phyloP scores from a whole-genome alignment of 371 early-diverging fungal species.

The Lichtheimia hyalospora region DNA sequence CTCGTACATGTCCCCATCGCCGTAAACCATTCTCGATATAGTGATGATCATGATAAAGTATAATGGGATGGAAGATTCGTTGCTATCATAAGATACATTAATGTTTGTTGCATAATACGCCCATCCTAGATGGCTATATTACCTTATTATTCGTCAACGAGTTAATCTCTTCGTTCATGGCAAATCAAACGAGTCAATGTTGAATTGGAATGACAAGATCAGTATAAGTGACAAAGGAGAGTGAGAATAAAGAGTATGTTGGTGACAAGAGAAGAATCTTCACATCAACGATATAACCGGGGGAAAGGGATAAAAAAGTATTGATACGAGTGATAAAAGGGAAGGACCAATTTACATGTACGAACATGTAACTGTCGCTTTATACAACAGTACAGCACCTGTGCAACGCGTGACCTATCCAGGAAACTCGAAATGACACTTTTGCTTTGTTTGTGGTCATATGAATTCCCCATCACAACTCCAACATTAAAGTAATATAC shows the following conservation, averaged over 20 bases:
- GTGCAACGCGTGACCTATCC: constrained; percentile 17
- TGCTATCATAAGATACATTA: background rate
- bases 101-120: too few species aligned
- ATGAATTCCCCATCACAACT: too few species aligned
- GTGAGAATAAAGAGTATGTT: background rate
- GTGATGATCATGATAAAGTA: constrained; percentile 40
- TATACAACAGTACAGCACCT: constrained; percentile 10
- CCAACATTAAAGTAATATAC: too few species aligned
- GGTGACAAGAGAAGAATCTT: background rate
- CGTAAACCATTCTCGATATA: constrained; percentile 21
- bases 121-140: too few species aligned
- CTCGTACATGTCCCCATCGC: too few species aligned
- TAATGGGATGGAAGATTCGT: constrained; percentile 36
- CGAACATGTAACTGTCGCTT: constrained; percentile 7
- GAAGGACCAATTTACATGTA: background rate
- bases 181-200: background rate
- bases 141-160: too few species aligned
- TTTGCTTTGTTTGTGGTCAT: constrained; percentile 1
- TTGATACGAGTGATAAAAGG: background rate
- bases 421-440: constrained; percentile 8
- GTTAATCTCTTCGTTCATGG: too few species aligned
- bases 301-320: background rate
- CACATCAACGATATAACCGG: too few species aligned
- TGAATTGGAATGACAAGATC: background rate
- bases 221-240: background rate